Evolutionary conservation across 2,329 filamentous ascomycete species (phyloP), one percentile per base, ranked within the genome.

Genomic region (Microdochium paspali): DNA sequence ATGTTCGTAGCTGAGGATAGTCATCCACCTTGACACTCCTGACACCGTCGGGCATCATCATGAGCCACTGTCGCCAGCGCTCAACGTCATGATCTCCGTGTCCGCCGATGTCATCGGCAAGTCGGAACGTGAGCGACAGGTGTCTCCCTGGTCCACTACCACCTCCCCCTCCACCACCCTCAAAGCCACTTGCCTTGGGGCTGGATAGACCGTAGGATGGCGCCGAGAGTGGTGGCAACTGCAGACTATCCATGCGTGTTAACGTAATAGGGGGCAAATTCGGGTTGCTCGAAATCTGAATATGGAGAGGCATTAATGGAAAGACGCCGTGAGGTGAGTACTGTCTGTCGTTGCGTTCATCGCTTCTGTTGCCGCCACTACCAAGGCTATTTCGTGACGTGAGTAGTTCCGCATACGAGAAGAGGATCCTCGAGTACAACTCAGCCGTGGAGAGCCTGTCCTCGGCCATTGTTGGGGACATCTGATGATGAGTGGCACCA

Each of bases 231-330:
- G 42, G 42, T 18, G 42, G 42, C 4, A 26, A 18, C 23, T 24
- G 23, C 4, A 26, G 42, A 13, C 42, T 44, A 13, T 26, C 23
- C 23, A 44, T 13, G n/a, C 42, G 23, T 13, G 71, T 69, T 46
- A 81, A 62, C 47, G 77, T 72, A 51, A 81, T 76, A 2, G 77
- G 80, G 6, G 77, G 75, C 25, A 80, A 59, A 26, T 69, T 67
- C 21, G 73, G 67, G 53, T 73, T 76, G 24, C 73, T 73, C 6
- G 76, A 72, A 53, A 76, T 70, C 61, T 79, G 76, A 55, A 79
- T 68, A 53, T 79, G 74, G 24, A 80, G 57, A 2, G 77, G 77
- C 5, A 72, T 71, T 6, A 76, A 74, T 46, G 73, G 75, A 49
- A 7, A 18, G 18, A 9, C 18, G 6, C 15, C n/a, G 35, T 7